Percentiles rank a stretch among this genome's conserved stretches.
Conservation (phyloP, 176 grass and related monocot genomes). For the bread wheat (Triticum aestivum) region IWGSC_CS_RefSeq_v2.1 NC_057798.1:745145003-745145502, state of each 20-base stretch:
- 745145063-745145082: not conserved
- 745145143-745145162: not conserved
- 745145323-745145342: constrained; percentile 21
- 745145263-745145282: not conserved
- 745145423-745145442: not conserved
- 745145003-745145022: no score
- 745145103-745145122: not conserved
- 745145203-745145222: not conserved
- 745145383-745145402: no score
- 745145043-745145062: no score
- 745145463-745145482: not conserved
- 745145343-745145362: no score
- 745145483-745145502: not conserved
- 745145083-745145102: not conserved
- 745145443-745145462: not conserved
- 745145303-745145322: constrained; percentile 28
- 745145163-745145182: constrained; percentile 15
- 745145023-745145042: no score
- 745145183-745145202: no score
- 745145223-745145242: not conserved
- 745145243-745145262: not conserved
- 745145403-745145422: no score
- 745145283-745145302: not conserved
- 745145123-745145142: not conserved
- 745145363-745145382: no score